Base-by-base conservation (phyloP, 1,284 basidiomycete genomes). In the Tylopilus sp. region DNA sequence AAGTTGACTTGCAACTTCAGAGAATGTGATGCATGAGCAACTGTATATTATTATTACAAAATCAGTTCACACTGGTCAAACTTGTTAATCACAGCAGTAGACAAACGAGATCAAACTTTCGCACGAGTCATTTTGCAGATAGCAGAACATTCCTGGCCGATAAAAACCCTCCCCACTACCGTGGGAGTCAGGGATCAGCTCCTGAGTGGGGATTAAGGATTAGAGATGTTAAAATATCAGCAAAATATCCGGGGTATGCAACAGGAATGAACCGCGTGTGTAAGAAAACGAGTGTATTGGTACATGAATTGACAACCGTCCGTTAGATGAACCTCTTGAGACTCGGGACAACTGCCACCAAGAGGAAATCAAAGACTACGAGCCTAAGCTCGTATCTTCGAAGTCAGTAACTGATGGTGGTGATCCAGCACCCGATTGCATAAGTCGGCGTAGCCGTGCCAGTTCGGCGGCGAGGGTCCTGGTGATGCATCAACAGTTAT, bases 381-480 rank as follows among this genome's bases (percentile, higher is more conserved):
- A 58, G 49, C 30, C 48, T 26, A 48, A 21, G 46, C 49, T 50
- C 46, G 45, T 20, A 26, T 37, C 52, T 48, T 52, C 56, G 4
- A 43, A 44, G 26, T 51, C 52, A 39, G 43, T 52, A 38, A 48
- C 33, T 21, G 51, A 48, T 29, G 57, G 44, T 38, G 62, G 64
- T 53, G 64, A 55, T 46, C 58, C 65, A 3, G 65, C 64, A 57
- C 69, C 62, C 15, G 69, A 69, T 57, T 80, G 82, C 78, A 89
- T 88, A 36, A 89, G 74, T 51, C 85, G 74, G 59, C 83, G 74
- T 58, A 89, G 67, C 50, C 84, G 75, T 36, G 78, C 75, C 24
- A 88, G 73, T 59, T 87, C 84, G 38, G 72, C 70, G 3, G 82
- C 71, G 21, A 87, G 65, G 38, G 73, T 68, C 59, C 84, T 87